Evolutionary conservation across 176 grass and related monocot genomes (phyloP), one percentile per base, ranked within the genome.

Genomic region (Dactylis glomerata): DNA sequence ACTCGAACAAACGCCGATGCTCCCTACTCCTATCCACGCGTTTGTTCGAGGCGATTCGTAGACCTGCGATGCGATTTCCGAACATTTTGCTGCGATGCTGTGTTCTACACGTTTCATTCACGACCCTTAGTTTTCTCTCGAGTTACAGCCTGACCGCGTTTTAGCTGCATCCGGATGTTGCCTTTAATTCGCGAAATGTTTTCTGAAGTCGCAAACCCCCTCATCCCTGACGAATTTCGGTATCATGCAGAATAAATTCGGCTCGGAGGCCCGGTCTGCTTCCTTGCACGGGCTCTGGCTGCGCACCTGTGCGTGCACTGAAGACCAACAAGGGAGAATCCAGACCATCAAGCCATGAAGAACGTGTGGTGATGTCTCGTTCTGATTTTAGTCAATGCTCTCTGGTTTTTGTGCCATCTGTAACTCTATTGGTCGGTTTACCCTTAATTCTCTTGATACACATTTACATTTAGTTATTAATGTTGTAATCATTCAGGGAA

Each of bases 401-500:
- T 69, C 41, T 54, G 14, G 62, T 70, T 41, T 61, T 50, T 44
- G 38, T 78, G 66, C 51, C 1, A 67, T 30, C 45, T 27, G 56
- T 34, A 74, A 79, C 58, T 47, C 23, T 78, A 22, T 15, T 47
- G 27, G 16, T 73, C 12, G 77, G 22, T 57, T 84, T 65, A 52
- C 49, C 40, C 44, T 37, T 12, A 19, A 0, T 23, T 67, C 26
- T 61, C 14, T 64, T n/a, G 5, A 47, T 61, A 3, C 19, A 20
- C n/a, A n/a, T n/a, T n/a, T n/a, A 58, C 0, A 49, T 69, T 89
- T 26, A 69, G 20, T 67, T 62, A 26, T 75, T 52, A 24, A 26
- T 56, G 41, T 26, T 82, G 23, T 37, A 52, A 12, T 73, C 22
- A 33, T 57, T 55, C 80, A 90, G 88, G 80, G 54, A 87, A 74